Evolutionary conservation across 1,284 basidiomycete genomes (phyloP).

Genomic region (Moesziomyces antarcticus): DNA sequence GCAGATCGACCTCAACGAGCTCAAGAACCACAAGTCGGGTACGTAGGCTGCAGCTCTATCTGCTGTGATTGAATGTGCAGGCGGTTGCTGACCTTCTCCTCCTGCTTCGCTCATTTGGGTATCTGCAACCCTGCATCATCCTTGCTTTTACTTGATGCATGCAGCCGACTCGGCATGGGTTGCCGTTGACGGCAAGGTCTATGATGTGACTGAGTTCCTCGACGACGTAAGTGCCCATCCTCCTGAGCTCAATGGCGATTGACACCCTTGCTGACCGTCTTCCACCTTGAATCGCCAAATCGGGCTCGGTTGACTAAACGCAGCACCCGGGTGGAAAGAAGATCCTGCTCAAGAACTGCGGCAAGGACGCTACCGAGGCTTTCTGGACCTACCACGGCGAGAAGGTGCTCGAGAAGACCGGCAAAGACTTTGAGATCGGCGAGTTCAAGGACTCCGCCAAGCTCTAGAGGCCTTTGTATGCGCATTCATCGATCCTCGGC

Average conservation of each 20-base stretch:
- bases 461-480: conserved; percentile 27
- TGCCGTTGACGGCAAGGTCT: conserved; percentile 64
- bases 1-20: conserved; percentile 49
- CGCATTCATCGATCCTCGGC: too few species aligned
- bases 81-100: conserved; percentile 2
- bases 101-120: neutral
- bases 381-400: conserved; percentile 66
- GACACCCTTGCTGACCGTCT: neutral
- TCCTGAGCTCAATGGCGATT: neutral
- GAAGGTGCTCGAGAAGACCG: conserved; percentile 61
- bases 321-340: conserved; percentile 67
- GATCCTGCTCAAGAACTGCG: conserved; percentile 66
- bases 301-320: neutral
- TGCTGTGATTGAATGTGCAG: neutral
- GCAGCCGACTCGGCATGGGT: conserved; percentile 66
- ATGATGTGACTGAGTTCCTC: conserved; percentile 66
- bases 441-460: conserved; percentile 60
- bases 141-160: neutral
- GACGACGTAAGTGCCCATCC: conserved; percentile 57
- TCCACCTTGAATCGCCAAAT: neutral
- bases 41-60: conserved; percentile 5
- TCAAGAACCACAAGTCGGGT: conserved; percentile 63
- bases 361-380: conserved; percentile 65
- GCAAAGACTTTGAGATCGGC: conserved; percentile 57
- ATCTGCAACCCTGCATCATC: neutral